A percentile compares a stretch with the other conserved stretches of the same genome.
Evolutionary conservation across 2,329 filamentous ascomycete species (phyloP).

Genomic region (Fusarium guadeloupense): DNA sequence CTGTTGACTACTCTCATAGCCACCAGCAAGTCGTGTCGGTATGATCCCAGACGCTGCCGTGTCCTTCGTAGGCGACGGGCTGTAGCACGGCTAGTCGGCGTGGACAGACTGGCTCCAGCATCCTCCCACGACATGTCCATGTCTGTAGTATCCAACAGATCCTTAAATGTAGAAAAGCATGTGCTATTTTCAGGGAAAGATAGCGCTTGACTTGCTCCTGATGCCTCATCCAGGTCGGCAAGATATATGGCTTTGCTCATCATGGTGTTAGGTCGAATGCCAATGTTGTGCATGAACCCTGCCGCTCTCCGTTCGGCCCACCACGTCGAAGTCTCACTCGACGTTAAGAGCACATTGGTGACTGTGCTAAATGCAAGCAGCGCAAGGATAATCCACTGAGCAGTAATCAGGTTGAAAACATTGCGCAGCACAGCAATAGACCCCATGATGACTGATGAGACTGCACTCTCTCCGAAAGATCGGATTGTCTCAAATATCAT

Average conservation of each 20-base stretch:
- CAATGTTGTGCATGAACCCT: conserved; percentile 82
- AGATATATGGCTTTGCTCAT: conserved; percentile 91
- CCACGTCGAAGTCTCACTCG: conserved; percentile 78
- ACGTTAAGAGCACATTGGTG: conserved; percentile 79
- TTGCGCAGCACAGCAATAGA: conserved; percentile 72
- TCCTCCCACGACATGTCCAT: conserved; percentile 66
- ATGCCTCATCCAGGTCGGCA: conserved; percentile 76
- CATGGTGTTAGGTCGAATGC: conserved; percentile 78
- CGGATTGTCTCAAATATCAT: conserved; percentile 77
- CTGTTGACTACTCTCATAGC: conserved; percentile 90
- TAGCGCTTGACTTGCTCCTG: conserved; percentile 49
- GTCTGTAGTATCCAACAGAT: conserved; percentile 66
- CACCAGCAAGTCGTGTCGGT: conserved; percentile 90
- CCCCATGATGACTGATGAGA: conserved; percentile 82
- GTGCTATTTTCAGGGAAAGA: conserved; percentile 60
- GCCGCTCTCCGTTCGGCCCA: conserved; percentile 84
- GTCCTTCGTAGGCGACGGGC: conserved; percentile 77
- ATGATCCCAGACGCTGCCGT: conserved; percentile 82
- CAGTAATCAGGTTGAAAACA: conserved; percentile 73
- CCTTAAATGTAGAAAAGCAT: conserved; percentile 69
- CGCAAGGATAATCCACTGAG: conserved; percentile 77
- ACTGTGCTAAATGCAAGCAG: conserved; percentile 74
- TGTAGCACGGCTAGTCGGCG: conserved; percentile 61
- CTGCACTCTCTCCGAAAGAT: conserved; percentile 78
- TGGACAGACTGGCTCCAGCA: conserved; percentile 58